Evolutionary conservation across 2,329 filamentous ascomycete species (phyloP).

Genomic region (Colletotrichum sp.): DNA sequence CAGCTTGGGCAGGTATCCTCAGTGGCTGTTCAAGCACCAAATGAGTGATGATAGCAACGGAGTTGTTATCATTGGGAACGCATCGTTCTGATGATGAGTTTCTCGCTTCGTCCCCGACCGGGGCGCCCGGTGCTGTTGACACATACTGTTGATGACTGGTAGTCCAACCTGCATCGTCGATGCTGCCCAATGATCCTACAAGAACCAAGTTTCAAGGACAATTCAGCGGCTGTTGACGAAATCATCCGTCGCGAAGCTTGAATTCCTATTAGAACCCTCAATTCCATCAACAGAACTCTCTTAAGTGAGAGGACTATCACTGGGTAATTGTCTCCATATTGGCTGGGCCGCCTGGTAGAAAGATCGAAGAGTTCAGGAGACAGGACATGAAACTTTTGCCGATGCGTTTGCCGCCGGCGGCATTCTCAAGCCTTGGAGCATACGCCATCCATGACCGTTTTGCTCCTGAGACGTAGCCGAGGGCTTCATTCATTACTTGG

Average conservation of each 20-base stretch:
- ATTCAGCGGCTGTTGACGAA: not conserved
- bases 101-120: not conserved
- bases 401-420: not conserved
- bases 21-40: not conserved
- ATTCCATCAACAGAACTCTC: not conserved
- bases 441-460: not conserved
- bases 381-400: not conserved
- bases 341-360: no score
- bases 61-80: not conserved
- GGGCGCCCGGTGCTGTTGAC: not conserved
- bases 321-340: rapidly evolving
- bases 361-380: not conserved
- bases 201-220: not conserved
- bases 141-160: not conserved
- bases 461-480: not conserved
- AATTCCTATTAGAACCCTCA: not conserved
- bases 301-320: not conserved
- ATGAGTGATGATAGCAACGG: not conserved
- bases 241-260: not conserved
- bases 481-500: no score
- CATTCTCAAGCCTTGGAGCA: not conserved
- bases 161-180: not conserved
- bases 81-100: not conserved
- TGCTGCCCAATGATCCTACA: not conserved
- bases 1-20: not conserved